Conservation (phyloP, 179 eudicot genomes). For the Drosera spatulata region DNA sequence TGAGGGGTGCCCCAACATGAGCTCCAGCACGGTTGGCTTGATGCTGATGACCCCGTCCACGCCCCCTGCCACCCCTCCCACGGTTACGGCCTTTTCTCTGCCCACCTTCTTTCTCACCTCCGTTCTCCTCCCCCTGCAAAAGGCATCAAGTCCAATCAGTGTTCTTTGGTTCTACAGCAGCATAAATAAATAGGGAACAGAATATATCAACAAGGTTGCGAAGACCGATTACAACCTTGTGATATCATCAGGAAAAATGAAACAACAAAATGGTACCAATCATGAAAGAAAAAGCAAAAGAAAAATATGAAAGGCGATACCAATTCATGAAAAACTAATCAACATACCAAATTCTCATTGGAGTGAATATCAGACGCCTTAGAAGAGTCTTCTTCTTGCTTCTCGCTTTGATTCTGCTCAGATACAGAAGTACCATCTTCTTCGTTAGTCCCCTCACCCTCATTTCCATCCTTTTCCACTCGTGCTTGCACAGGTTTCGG, state of each 20-base stretch:
- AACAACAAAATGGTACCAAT: neutral
- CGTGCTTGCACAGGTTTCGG: slow-evolving; percentile 48
- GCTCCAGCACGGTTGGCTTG: slow-evolving; percentile 10
- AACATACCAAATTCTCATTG: slow-evolving; percentile 48
- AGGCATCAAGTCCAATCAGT: neutral
- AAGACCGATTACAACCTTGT: too few species aligned
- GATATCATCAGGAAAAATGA: too few species aligned
- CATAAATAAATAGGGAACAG: neutral
- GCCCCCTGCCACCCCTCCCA: slow-evolving; percentile 27
- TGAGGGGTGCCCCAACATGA: slow-evolving; percentile 17
- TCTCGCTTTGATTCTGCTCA: slow-evolving; percentile 49
- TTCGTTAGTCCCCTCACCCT: slow-evolving; percentile 39
- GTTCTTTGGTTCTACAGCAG: neutral
- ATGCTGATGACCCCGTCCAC: slow-evolving; percentile 28
- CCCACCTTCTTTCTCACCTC: slow-evolving; percentile 42
- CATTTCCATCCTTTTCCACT: slow-evolving; percentile 56
- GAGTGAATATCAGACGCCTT: slow-evolving; percentile 34
- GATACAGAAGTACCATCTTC: slow-evolving; percentile 52
- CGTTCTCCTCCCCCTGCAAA: slow-evolving; percentile 57
- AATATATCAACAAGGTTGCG: neutral
- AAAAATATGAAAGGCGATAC: neutral
- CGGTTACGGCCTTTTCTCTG: slow-evolving; percentile 37
- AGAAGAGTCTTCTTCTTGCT: slow-evolving; percentile 37
- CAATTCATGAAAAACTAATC: neutral
- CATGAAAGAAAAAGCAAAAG: neutral